Evolutionary conservation across 2,329 filamentous ascomycete genomes (phyloP), one percentile per base, ranked within the genome.

Genomic region (Elsinoe arachidis): DNA sequence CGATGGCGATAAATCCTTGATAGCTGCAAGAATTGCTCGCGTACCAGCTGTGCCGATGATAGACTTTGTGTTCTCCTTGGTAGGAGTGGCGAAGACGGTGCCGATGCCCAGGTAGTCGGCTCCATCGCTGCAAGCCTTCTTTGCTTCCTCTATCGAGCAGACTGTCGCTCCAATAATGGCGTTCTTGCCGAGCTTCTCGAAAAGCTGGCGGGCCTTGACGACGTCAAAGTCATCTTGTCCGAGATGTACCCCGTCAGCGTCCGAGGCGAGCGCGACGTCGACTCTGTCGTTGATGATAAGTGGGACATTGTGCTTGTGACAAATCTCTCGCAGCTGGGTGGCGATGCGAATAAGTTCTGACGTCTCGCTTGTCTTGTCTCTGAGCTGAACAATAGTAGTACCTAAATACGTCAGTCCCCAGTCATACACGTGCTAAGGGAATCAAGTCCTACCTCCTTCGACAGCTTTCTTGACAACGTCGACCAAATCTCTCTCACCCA

Each of bases 251-350:
- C 93, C 93, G 74, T 96, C 92, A 58, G 88, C 93, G 11, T 84
- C 88, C 43, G 91, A 81, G 12, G 90, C 90, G 15, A 90, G 78
- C 7, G 90, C 91, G 23, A 97, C 88, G 69, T 96, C 91, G 5
- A 96, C 81, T 11, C 91, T 84, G 70, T 97, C 93, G 69, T 97
- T 97, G 75, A 97, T 90, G 56, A 97, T 76, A 58, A 97, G 79
- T 30, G 92, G 92, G 2, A 96, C 82, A 14, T 78, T 77, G 67
- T 87, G 78, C 47, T 76, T 76, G 62, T 76, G 76, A 17, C 90
- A 92, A 61, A 93, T 74, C 37, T 74, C 70, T 69, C 95, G 90
- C 53, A 97, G 78, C 63, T 76, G 78, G 64, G 78, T 80, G 14
- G 86, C 91, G 41, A 80, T 87, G n/a, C 78, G 74, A 49, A 96